Percentiles rank a stretch among this genome's conserved stretches.
phyloP scores from a whole-genome alignment of 495 filamentous ascomycete genomes.

The Bacidia rubella region DNA sequence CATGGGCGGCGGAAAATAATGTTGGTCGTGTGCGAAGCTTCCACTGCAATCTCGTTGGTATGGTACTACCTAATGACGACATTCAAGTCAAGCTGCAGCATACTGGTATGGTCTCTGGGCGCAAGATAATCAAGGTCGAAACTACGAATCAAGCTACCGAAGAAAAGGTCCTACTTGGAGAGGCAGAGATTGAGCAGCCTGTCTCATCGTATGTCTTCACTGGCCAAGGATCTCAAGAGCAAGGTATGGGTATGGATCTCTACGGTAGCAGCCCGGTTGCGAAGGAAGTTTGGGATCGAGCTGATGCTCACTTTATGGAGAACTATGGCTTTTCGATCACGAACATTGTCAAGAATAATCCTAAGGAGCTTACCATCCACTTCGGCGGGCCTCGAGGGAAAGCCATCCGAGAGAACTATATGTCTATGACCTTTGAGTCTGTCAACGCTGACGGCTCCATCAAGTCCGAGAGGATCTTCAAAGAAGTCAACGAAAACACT shows the following conservation, averaged over 20 bases:
- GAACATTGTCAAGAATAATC: constrained; percentile 98
- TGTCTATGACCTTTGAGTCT: constrained; percentile 99
- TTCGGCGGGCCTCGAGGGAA: constrained; percentile 95
- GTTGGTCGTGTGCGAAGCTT: constrained; percentile 94
- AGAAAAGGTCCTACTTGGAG: constrained; percentile 86
- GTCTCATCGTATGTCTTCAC: constrained; percentile 96
- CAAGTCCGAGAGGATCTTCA: constrained; percentile 99
- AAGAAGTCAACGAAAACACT: constrained; percentile 82
- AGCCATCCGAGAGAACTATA: constrained; percentile 96
- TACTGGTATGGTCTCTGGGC: constrained; percentile 92
- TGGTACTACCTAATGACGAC: constrained; percentile 94
- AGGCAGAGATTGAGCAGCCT: constrained; percentile 98
- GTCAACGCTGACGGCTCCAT: constrained; percentile 78
- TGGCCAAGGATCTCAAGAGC: constrained; percentile 93
- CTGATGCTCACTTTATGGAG: constrained; percentile 95
- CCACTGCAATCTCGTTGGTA: constrained; percentile 86
- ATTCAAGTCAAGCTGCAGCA: constrained; percentile 90
- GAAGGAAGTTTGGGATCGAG: constrained; percentile 94
- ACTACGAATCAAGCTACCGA: constrained; percentile 85
- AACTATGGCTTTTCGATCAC: constrained; percentile 99
- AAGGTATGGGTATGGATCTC: constrained; percentile 99
- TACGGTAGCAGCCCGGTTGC: constrained; percentile 86
- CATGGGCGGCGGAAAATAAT: constrained; percentile 98
- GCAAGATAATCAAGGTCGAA: constrained; percentile 98
- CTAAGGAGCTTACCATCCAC: constrained; percentile 95